phyloP scores from a whole-genome alignment of 441 rosid genomes.

The Croton laevigatus region DNA sequence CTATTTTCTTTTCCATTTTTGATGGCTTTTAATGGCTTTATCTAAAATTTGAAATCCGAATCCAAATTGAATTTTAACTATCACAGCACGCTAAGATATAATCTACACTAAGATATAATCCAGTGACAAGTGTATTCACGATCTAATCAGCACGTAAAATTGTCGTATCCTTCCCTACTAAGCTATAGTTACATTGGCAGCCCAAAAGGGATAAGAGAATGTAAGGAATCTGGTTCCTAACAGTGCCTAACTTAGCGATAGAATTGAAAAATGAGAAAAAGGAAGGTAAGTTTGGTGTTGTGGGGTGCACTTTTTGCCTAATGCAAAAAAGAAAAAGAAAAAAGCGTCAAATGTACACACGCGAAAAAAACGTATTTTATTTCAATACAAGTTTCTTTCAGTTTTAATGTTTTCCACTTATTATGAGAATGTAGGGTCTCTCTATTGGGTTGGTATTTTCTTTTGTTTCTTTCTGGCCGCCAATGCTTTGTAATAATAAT shows the following conservation, averaged over 20 bases:
- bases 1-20: too few relatives aligned
- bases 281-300: conserved; percentile 18
- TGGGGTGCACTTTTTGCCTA: not conserved
- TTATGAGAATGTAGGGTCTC: conserved; percentile 15
- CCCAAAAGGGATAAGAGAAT: not conserved
- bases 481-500: not conserved
- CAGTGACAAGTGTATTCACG: too few relatives aligned
- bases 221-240: not conserved
- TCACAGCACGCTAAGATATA: too few relatives aligned
- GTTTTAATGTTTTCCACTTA: not conserved
- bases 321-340: conserved; percentile 11
- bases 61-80: too few relatives aligned
- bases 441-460: conserved; percentile 8
- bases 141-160: too few relatives aligned
- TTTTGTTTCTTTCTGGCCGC: conserved; percentile 20
- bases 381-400: not conserved
- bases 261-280: conserved; percentile 13
- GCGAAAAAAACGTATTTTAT: too few relatives aligned
- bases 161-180: not conserved
- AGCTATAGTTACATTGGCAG: conserved; percentile 8
- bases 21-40: too few relatives aligned
- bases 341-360: too few relatives aligned
- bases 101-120: too few relatives aligned
- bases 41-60: too few relatives aligned
- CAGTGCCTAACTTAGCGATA: not conserved